Percentiles rank a stretch among this genome's conserved stretches.
phyloP scores from a whole-genome alignment of 2,329 filamentous ascomycete species.

The Podosphaera xanthii region DNA sequence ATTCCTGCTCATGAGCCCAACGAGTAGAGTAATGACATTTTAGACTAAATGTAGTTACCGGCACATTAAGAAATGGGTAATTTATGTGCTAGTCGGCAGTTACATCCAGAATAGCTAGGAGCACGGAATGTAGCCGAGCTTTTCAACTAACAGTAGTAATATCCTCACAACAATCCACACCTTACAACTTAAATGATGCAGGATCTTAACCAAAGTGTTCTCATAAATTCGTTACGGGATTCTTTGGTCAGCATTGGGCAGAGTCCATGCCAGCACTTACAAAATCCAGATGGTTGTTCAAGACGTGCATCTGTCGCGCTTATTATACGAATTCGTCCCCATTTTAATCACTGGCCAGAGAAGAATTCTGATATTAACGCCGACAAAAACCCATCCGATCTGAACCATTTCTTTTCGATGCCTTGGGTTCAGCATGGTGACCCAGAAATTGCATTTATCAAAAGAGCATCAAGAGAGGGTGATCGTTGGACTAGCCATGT shows the following conservation, averaged over 20 bases:
- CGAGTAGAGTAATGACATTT: no score
- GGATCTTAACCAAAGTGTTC: background rate
- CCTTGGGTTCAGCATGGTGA: constrained; percentile 42
- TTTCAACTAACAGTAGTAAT: no score
- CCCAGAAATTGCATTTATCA: constrained; percentile 49
- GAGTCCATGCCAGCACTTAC: constrained; percentile 23
- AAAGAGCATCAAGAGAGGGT: constrained; percentile 37
- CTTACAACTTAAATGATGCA: background rate
- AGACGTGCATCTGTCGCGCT: constrained; percentile 30
- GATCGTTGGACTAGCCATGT: constrained; percentile 50
- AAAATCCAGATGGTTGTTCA: constrained; percentile 17
- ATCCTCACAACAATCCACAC: no score
- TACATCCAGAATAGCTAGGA: no score
- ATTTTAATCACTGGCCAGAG: constrained; percentile 28
- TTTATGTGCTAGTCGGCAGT: no score
- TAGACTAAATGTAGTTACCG: no score
- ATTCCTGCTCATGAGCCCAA: no score
- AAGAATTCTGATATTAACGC: constrained; percentile 4
- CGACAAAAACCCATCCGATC: constrained; percentile 16
- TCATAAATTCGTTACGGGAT: constrained; percentile 14
- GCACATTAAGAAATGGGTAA: no score
- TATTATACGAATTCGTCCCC: constrained; percentile 37
- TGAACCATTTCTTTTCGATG: constrained; percentile 37
- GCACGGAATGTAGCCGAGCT: no score
- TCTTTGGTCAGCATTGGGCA: constrained; percentile 17